Evolutionary conservation across 2,329 filamentous ascomycete genomes (phyloP).

Genomic region (Sclerotinia spermophila): DNA sequence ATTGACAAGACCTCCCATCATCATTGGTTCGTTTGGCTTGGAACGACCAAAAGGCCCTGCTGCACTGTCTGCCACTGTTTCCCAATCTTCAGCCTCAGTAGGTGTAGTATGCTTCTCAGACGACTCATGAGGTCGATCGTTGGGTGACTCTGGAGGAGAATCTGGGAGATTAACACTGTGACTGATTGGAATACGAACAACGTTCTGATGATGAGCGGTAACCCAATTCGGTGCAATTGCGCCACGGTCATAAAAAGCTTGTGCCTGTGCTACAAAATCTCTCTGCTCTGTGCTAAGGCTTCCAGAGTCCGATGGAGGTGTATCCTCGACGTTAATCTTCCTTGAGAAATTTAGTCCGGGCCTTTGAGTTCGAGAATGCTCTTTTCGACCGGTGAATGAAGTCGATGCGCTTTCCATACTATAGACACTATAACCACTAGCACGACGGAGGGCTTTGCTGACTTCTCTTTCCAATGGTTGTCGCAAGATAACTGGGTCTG

Average conservation of each 20-base stretch:
- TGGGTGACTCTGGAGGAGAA: constrained; percentile 25
- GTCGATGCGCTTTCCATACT: constrained; percentile 30
- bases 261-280: constrained; percentile 17
- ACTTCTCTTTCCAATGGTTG: constrained; percentile 34
- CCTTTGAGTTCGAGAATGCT: constrained; percentile 16
- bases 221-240: constrained; percentile 29
- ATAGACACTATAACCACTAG: constrained; percentile 30
- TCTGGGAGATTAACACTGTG: constrained; percentile 23
- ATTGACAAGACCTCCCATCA: constrained; percentile 24
- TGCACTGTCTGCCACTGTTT: constrained; percentile 34
- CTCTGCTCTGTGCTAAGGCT: constrained; percentile 13
- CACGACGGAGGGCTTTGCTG: constrained; percentile 33
- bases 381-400: constrained; percentile 20
- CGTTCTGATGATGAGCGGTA: constrained; percentile 22
- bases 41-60: constrained; percentile 12
- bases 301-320: constrained; percentile 17
- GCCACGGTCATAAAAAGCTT: constrained; percentile 29
- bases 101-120: not conserved
- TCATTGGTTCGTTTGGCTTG: constrained; percentile 16
- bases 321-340: constrained; percentile 21
- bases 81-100: constrained; percentile 34
- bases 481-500: constrained; percentile 2
- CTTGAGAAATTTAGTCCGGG: constrained; percentile 21
- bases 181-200: constrained; percentile 29
- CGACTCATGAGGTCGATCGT: not conserved